Evolutionary conservation across 2,329 filamentous ascomycete genomes (phyloP), one percentile per base, ranked within the genome.

Genomic region (Cyclaneusma minus): DNA sequence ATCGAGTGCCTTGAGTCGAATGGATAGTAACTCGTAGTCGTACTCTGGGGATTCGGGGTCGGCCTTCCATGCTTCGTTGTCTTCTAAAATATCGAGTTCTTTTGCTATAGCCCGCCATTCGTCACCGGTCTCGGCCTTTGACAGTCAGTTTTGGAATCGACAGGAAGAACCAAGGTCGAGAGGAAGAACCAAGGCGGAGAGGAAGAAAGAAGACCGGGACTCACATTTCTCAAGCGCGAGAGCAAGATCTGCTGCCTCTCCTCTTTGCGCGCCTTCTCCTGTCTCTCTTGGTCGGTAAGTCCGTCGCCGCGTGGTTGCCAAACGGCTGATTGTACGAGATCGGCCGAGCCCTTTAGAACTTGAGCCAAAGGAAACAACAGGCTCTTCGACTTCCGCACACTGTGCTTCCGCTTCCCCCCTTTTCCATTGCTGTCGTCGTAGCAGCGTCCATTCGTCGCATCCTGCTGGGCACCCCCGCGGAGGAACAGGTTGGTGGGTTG

Each of bases 51-150:
- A 42, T 10, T 15, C 50, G 6, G 65, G 52, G 26, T 80, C 68
- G 16, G 60, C 49, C 47, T 93, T 93, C 85, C 85, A 93, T 15
- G 59, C 54, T 37, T 87, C 73, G 43, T 87, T 83, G 23, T 74
- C 74, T 47, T 93, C 82, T 9, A 93, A 56, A 7, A 62, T 49
- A 45, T 94, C 85, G 22, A 94, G 65, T 43, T 85, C 75, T 22
- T 61, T 62, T 3, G 85, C 85, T 7, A 80, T 77, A 10, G 57
- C 56, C 38, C 74, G 66, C 83, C 85, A 94, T 44, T 84, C 70
- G 25, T 63, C 55, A 38, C 73, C 64, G 1, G 68, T 68, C 32
- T 68, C 63, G 34, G 82, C 79, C 72, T 82, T 38, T 29, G 22
- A 19, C 15, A 25, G 25, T 31, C 21, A 7, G 19, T 13, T 29